Percentiles rank a stretch among this genome's conserved stretches.
phyloP scores from a whole-genome alignment of 768 basidiomycete genomes.

The Suillus luteus region DNA sequence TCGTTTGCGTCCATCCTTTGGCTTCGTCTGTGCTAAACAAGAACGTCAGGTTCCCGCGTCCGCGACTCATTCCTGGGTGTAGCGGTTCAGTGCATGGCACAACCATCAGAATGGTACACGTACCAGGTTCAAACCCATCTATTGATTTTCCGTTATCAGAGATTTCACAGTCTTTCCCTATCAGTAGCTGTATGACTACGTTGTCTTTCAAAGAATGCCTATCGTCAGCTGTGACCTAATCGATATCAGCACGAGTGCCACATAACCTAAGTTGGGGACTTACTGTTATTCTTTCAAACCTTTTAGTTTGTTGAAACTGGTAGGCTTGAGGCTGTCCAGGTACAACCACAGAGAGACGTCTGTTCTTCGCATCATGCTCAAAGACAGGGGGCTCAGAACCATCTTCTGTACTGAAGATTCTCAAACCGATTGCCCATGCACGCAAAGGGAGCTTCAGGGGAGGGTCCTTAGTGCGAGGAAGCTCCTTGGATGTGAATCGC shows the following conservation, averaged over 20 bases:
- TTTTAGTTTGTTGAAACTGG: background rate
- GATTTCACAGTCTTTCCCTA: constrained; percentile 14
- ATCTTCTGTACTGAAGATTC: constrained; percentile 5
- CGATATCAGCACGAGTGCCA: constrained; percentile 1
- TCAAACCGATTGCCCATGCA: constrained; percentile 32
- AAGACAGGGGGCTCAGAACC: background rate
- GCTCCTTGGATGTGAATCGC: constrained; percentile 15
- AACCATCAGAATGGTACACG: constrained; percentile 10
- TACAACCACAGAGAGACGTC: background rate
- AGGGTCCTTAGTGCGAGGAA: constrained; percentile 10
- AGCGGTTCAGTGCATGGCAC: background rate
- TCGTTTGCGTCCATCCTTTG: constrained; percentile 21
- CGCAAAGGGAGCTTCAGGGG: constrained; percentile 21
- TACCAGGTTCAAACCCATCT: constrained; percentile 24
- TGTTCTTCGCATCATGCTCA: background rate
- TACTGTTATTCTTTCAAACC: background rate
- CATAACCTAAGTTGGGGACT: background rate
- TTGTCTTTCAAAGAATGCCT: constrained; percentile 15
- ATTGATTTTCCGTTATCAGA: constrained; percentile 6
- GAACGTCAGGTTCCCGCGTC: constrained; percentile 17
- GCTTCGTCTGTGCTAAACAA: constrained; percentile 24
- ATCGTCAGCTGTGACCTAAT: constrained; percentile 28
- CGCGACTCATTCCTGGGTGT: constrained; percentile 21
- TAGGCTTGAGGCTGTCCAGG: background rate
- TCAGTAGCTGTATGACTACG: constrained; percentile 26